Base-by-base conservation (phyloP, 176 grass and related monocot species). In the Carex parvula region DNA sequence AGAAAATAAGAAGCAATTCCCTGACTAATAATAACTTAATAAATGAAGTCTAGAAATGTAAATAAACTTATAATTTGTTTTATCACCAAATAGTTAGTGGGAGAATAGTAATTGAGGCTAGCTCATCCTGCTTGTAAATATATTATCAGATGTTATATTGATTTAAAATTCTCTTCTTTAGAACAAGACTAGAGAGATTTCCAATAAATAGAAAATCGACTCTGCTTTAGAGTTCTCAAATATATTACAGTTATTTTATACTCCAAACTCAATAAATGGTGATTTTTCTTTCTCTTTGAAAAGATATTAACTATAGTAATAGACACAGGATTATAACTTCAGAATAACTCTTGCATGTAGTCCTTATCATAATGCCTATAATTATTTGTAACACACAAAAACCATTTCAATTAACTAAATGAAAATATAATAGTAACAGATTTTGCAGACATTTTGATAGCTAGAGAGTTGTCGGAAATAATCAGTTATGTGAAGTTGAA, bases 1-100 rank as follows among this genome's bases (percentile, higher is more conserved):
- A 32, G 12, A n/a, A n/a, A n/a, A n/a, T n/a, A n/a, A 91, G 32
- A 88, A 79, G 41, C 35, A 85, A 17, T 87, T 24, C 14, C 41
- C 10, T 64, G 24, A 64, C 30, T 69, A 41, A 5, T 5, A 69
- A 69, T 9, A 6, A 41, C 18, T 68, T 5, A 30, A 65, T 15
- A 13, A 14, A 37, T 50, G 10, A 9, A 50, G 46, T 50, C 10
- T 50, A 50, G 10, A 50, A 50, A 50, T 50, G 10, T 50, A 50
- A 35, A 35, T 35, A 15, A 67, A 35, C 14, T 11, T 18, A 58
- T 18, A 58, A 18, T 9, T 42, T 44, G 10, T 42, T n/a, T 70
- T 18, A 3, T 16, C 16, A 17, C 16, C 18, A 2, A 64, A 26
- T 64, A 10, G 0, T 26, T 26, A 64, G 9, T 12, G 8, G 10